Percentiles rank a stretch among this genome's conserved stretches.
phyloP scores from a whole-genome alignment of 2,329 filamentous ascomycete genomes.

The Aspergillus ochraceus region DNA sequence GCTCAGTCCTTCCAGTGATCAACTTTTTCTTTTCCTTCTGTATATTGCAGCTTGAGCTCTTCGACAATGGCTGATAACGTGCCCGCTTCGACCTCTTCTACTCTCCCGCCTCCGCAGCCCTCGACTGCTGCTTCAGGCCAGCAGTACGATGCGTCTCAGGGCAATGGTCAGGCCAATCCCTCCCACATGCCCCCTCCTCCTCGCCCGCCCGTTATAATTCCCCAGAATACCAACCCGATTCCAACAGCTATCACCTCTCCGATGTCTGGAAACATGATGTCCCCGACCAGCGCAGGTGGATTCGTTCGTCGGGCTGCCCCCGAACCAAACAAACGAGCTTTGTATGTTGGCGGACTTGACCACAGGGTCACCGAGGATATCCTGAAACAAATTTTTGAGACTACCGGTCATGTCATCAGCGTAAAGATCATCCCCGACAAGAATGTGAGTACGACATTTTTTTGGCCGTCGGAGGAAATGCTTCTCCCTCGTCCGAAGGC shows the following conservation, averaged over 20 bases:
- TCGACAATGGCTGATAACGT: slow-evolving; percentile 75
- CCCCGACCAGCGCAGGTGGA: slow-evolving; percentile 76
- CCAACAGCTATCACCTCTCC: slow-evolving; percentile 90
- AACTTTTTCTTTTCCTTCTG: slow-evolving; percentile 15
- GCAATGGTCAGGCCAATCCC: slow-evolving; percentile 66
- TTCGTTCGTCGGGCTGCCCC: slow-evolving; percentile 88
- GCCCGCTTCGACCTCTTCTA: slow-evolving; percentile 62
- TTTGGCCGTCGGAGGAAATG: not conserved
- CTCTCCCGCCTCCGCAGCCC: slow-evolving; percentile 68
- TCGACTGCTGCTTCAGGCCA: slow-evolving; percentile 70
- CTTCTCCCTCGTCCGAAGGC: not conserved
- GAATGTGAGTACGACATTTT: slow-evolving; percentile 68
- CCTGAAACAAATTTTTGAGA: slow-evolving; percentile 96
- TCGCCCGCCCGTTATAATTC: slow-evolving; percentile 80
- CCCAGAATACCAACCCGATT: slow-evolving; percentile 93
- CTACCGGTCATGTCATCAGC: slow-evolving; percentile 94
- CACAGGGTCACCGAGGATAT: slow-evolving; percentile 95
- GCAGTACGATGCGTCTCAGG: slow-evolving; percentile 70
- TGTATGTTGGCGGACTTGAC: slow-evolving; percentile 94
- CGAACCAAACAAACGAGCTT: slow-evolving; percentile 95
- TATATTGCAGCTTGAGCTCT: slow-evolving; percentile 20
- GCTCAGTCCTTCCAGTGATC: slow-evolving; percentile 21
- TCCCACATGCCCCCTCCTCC: slow-evolving; percentile 86
- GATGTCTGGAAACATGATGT: slow-evolving; percentile 76
- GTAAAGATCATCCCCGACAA: slow-evolving; percentile 99